Conservation (phyloP, 2,329 filamentous ascomycete genomes). For the Cryphonectria japonica region DNA sequence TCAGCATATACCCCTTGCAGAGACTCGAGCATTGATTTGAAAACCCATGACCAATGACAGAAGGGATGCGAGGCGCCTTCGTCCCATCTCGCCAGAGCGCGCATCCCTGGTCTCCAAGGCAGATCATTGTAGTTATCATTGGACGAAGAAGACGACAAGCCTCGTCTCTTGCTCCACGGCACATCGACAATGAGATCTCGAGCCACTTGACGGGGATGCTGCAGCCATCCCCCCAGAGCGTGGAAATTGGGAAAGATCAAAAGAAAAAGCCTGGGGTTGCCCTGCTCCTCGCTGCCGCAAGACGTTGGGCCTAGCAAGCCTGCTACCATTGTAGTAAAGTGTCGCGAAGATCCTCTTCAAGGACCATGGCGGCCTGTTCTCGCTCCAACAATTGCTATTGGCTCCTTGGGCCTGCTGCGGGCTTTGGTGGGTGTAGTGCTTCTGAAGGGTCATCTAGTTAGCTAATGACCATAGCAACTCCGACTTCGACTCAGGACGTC, state of each 20-base stretch:
- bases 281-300: background rate
- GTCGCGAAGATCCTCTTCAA: constrained; percentile 13
- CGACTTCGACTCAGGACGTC: constrained; percentile 8
- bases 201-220: background rate
- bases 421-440: background rate
- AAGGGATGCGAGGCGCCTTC: constrained; percentile 16
- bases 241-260: background rate
- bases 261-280: background rate
- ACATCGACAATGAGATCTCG: background rate
- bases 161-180: background rate
- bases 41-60: constrained; percentile 5
- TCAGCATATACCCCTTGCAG: background rate
- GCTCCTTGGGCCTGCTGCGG: background rate
- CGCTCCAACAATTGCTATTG: constrained; percentile 17
- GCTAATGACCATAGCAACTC: background rate
- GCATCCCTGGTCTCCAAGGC: background rate
- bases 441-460: background rate
- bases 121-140: constrained; percentile 6
- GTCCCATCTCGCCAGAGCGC: constrained; percentile 11
- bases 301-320: background rate
- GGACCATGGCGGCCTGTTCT: constrained; percentile 8
- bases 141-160: background rate
- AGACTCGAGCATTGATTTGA: background rate
- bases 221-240: background rate
- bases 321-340: background rate